Evolutionary conservation across 2,329 filamentous ascomycete genomes (phyloP).

Genomic region (Pestalotiopsis fici): DNA sequence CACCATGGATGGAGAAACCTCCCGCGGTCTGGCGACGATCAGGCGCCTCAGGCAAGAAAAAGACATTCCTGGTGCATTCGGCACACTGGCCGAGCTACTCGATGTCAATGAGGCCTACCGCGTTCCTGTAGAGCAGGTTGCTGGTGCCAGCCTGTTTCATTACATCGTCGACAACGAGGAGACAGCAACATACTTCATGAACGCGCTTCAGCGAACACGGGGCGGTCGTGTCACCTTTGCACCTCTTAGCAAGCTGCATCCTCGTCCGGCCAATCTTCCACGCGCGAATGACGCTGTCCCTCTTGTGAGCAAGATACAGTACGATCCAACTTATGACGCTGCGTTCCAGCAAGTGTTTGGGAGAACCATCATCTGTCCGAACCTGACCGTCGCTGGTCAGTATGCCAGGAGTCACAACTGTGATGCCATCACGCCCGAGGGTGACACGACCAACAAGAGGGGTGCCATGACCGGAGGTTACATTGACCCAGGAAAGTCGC

Average conservation of each 20-base stretch:
- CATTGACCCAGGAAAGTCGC: conserved; percentile 82
- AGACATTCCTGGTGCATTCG: conserved; percentile 84
- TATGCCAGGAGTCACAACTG: conserved; percentile 91
- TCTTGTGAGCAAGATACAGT: conserved; percentile 82
- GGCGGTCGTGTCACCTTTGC: conserved; percentile 93
- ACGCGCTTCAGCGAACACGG: conserved; percentile 75
- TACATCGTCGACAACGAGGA: conserved; percentile 92
- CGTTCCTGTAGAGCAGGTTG: conserved; percentile 88
- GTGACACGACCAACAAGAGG: conserved; percentile 92
- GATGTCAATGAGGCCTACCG: conserved; percentile 83
- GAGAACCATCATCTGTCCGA: conserved; percentile 91
- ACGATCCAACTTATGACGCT: conserved; percentile 73
- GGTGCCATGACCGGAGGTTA: conserved; percentile 95
- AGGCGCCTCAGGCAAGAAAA: conserved; percentile 78
- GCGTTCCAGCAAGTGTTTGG: conserved; percentile 96
- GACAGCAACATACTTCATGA: conserved; percentile 80
- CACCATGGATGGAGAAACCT: conserved; percentile 87
- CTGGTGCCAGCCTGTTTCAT: conserved; percentile 90
- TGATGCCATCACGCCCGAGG: conserved; percentile 90
- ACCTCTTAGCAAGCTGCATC: conserved; percentile 80
- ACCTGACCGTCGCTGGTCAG: conserved; percentile 81
- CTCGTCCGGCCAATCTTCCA: conserved; percentile 74
- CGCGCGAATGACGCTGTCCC: conserved; percentile 85
- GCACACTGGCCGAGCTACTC: conserved; percentile 90
- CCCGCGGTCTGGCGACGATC: conserved; percentile 83